Evolutionary conservation across 2,329 filamentous ascomycete genomes (phyloP).

Genomic region (Pyrenophora seminiperda): DNA sequence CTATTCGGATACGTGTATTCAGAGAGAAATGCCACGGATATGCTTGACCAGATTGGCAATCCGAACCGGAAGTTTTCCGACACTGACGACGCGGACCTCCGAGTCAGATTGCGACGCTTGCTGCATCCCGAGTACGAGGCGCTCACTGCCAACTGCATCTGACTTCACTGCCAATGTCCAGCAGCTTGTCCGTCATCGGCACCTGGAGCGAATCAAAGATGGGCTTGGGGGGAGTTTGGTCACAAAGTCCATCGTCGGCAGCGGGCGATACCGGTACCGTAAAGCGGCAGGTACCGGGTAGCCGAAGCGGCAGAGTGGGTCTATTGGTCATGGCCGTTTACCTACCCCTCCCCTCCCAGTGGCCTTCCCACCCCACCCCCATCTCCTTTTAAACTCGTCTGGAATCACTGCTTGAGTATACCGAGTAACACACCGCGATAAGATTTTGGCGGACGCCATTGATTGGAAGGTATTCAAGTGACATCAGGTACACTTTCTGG

Average conservation of each 20-base stretch:
- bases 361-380: too few relatives aligned
- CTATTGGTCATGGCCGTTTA: conserved; percentile 10
- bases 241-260: conserved; percentile 19
- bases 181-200: conserved; percentile 15
- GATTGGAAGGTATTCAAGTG: conserved; percentile 5
- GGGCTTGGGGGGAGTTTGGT: conserved; percentile 1
- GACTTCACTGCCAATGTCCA: conserved; percentile 14
- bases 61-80: conserved; percentile 16
- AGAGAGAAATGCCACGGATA: conserved; percentile 16
- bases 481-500: conserved; percentile 5
- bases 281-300: conserved; percentile 15
- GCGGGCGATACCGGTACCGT: conserved; percentile 34
- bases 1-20: conserved; percentile 17
- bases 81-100: conserved; percentile 22
- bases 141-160: not conserved
- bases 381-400: conserved; percentile 7
- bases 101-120: conserved; percentile 12
- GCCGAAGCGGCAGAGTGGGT: conserved; percentile 17
- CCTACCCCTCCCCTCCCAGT: conserved; percentile 12
- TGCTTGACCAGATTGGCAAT: conserved; percentile 25
- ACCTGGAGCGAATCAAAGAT: conserved; percentile 19
- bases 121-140: conserved; percentile 16
- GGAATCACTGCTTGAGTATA: not conserved
- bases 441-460: conserved; percentile 8
- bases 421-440: conserved; percentile 5